phyloP scores from a whole-genome alignment of 306 rosid species.

The Fagus crenata region DNA sequence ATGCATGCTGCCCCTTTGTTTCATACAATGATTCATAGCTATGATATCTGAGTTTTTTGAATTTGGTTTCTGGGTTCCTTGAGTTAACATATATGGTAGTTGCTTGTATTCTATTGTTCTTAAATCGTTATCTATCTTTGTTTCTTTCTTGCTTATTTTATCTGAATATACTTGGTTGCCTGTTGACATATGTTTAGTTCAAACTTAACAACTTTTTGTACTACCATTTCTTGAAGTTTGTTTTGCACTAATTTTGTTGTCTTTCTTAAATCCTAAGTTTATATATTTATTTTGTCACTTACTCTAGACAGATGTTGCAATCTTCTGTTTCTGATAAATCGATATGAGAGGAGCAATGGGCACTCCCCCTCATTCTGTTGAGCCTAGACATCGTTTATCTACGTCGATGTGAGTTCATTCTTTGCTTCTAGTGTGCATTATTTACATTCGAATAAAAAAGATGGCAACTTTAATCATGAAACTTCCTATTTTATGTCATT shows the following conservation, averaged over 20 bases:
- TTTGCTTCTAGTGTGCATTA: neutral
- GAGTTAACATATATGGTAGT: neutral
- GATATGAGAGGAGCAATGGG: conserved; percentile 67
- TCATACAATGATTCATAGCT: neutral
- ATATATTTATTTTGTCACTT: neutral
- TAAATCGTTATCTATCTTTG: neutral
- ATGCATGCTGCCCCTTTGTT: conserved; percentile 10
- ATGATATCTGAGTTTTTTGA: neutral
- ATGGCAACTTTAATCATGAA: neutral
- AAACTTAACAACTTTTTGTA: neutral
- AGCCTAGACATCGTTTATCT: conserved; percentile 65
- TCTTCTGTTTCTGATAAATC: conserved; percentile 29
- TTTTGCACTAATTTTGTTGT: no score
- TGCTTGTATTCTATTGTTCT: neutral
- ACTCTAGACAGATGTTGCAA: conserved; percentile 48
- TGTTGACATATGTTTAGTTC: neutral
- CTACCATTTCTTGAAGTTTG: neutral
- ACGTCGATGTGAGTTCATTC: conserved; percentile 65
- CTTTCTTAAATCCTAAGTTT: neutral
- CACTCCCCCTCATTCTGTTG: conserved; percentile 55
- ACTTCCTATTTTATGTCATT: neutral
- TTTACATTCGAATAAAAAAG: neutral
- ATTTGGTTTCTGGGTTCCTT: conserved; percentile 13
- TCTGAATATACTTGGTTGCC: neutral
- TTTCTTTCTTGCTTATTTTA: neutral